phyloP scores from a whole-genome alignment of 768 basidiomycete genomes.

The Amanita molliuscula region DNA sequence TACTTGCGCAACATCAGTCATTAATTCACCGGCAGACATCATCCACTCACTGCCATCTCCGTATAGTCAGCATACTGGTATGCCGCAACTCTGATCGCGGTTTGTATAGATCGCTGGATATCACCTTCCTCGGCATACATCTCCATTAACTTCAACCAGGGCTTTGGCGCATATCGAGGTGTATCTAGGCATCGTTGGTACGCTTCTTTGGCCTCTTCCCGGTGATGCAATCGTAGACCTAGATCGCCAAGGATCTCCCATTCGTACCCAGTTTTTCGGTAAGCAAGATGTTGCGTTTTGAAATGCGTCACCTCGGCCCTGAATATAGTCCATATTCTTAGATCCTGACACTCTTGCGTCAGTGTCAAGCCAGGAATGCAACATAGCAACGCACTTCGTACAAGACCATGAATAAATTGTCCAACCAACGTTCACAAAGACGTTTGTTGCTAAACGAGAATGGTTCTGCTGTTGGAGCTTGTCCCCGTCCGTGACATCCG shows the following conservation, averaged over 20 bases:
- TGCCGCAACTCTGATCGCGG: slow-evolving; percentile 85
- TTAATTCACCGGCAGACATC: slow-evolving; percentile 1
- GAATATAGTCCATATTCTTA: slow-evolving; percentile 98
- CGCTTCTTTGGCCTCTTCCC: slow-evolving; percentile 97
- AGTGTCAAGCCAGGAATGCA: background rate
- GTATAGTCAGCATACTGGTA: slow-evolving; percentile 88
- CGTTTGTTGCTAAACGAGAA: slow-evolving; percentile 96
- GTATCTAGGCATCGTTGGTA: slow-evolving; percentile 91
- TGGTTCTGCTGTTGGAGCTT: slow-evolving; percentile 37
- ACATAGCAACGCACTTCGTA: slow-evolving; percentile 61
- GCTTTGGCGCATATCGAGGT: slow-evolving; percentile 79
- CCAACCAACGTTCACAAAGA: slow-evolving; percentile 94
- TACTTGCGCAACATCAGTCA: slow-evolving; percentile 38
- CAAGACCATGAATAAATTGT: slow-evolving; percentile 96
- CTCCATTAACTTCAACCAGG: slow-evolving; percentile 90
- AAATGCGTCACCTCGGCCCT: slow-evolving; percentile 97
- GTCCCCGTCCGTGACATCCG: slow-evolving; percentile 22
- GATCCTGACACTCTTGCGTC: slow-evolving; percentile 43
- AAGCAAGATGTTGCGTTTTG: slow-evolving; percentile 97
- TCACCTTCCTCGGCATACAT: slow-evolving; percentile 97
- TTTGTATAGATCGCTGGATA: slow-evolving; percentile 82
- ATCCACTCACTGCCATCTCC: slow-evolving; percentile 67
- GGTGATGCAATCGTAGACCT: slow-evolving; percentile 88
- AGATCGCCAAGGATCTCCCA: slow-evolving; percentile 98
- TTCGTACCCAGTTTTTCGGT: slow-evolving; percentile 92